A percentile compares a stretch with the other conserved stretches of the same genome.
Evolutionary conservation across 164 flowering plant genomes (phyloP).

Genomic region (Platanus orientalis): DNA sequence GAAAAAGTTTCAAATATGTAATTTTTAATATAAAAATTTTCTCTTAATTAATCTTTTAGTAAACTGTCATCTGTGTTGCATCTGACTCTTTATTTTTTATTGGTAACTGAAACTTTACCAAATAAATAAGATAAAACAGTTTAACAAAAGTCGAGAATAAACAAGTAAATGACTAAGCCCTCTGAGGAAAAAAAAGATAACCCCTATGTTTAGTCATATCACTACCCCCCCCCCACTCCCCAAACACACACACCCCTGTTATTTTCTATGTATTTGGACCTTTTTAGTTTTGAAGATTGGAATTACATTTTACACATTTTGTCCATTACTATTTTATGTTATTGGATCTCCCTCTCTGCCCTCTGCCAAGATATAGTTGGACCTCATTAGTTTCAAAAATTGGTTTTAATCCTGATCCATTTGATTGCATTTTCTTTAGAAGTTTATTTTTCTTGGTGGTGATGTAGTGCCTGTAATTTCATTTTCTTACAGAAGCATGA

Average conservation of each 20-base stretch:
- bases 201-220: too few relatives aligned
- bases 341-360: background rate
- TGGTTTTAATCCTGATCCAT: too few relatives aligned
- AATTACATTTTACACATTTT: background rate
- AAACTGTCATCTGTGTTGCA: background rate
- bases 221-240: too few relatives aligned
- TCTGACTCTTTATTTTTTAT: background rate
- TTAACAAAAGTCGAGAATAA: too few relatives aligned
- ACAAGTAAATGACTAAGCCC: too few relatives aligned
- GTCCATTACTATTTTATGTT: background rate
- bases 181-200: too few relatives aligned
- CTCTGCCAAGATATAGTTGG: background rate
- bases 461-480: background rate
- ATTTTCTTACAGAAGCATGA: conserved; percentile 59
- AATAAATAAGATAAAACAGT: too few relatives aligned
- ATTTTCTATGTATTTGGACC: too few relatives aligned
- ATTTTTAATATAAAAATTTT: background rate
- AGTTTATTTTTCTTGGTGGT: background rate
- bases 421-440: background rate
- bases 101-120: too few relatives aligned
- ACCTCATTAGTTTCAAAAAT: background rate
- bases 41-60: background rate
- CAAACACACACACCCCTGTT: too few relatives aligned
- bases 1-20: too few relatives aligned
- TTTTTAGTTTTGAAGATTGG: too few relatives aligned